phyloP scores from a whole-genome alignment of 1,284 basidiomycete genomes.

The Sphaerobolus stellatus region DNA sequence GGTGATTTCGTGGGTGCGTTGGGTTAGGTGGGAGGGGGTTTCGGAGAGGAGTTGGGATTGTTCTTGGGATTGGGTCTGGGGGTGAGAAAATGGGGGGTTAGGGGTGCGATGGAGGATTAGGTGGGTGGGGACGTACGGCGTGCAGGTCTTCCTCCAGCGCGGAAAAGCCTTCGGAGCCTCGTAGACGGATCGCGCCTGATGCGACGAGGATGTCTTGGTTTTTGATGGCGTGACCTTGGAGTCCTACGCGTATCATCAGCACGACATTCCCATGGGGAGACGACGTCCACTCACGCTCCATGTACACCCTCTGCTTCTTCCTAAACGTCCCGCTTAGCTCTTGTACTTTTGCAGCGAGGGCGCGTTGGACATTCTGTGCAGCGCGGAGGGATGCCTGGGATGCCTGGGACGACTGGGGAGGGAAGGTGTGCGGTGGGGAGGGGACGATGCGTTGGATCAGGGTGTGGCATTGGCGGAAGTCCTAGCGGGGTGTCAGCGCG shows the following conservation, averaged over 20 bases:
- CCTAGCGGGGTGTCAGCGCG: conserved; percentile 45
- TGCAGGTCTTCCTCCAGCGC: conserved; percentile 85
- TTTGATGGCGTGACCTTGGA: conserved; percentile 93
- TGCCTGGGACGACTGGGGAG: conserved; percentile 37
- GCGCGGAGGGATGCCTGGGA: conserved; percentile 49
- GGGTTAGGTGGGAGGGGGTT: conserved; percentile 55
- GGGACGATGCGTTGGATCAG: conserved; percentile 74
- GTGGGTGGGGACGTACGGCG: conserved; percentile 43
- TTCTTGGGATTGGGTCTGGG: conserved; percentile 39
- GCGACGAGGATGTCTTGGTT: conserved; percentile 89
- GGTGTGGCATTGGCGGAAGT: conserved; percentile 80
- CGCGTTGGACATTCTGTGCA: conserved; percentile 95
- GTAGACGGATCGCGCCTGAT: conserved; percentile 78
- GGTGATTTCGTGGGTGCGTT: conserved; percentile 77
- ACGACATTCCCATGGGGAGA: conserved; percentile 13
- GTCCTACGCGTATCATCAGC: conserved; percentile 47
- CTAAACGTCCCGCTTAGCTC: conserved; percentile 91
- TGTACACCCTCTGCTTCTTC: conserved; percentile 96
- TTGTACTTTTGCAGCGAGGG: conserved; percentile 92
- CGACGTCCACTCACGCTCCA: conserved; percentile 78
- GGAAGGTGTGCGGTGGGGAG: conserved; percentile 48
- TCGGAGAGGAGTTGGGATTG: conserved; percentile 37
- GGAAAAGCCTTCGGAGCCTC: conserved; percentile 75
- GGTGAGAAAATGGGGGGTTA: conserved; percentile 20
- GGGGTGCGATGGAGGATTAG: conserved; percentile 13